A percentile compares a stretch with the other conserved stretches of the same genome.
Evolutionary conservation across 768 basidiomycete genomes (phyloP).

Genomic region (Chalciporus sphaerocephalus): DNA sequence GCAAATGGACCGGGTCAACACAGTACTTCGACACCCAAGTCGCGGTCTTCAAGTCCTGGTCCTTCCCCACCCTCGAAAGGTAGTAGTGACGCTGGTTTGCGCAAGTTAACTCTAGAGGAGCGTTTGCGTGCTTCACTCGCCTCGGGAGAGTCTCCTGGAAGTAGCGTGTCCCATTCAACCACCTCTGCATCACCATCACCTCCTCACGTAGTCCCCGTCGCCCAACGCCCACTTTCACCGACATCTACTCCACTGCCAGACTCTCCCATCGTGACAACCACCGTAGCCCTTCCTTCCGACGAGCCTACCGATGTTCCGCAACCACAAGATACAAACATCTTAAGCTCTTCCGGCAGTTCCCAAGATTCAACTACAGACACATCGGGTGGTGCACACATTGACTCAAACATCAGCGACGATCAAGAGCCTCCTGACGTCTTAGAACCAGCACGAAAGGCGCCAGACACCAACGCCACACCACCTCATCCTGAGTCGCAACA

Average conservation of each 20-base stretch:
- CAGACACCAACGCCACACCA: not conserved
- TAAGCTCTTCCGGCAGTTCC: not conserved
- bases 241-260: conserved; percentile 42
- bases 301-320: conserved; percentile 1
- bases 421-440: not conserved
- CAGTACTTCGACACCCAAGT: conserved; percentile 11
- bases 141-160: conserved; percentile 50
- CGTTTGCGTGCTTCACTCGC: conserved; percentile 64
- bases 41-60: conserved; percentile 24
- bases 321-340: not conserved
- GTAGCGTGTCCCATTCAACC: conserved; percentile 40
- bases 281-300: not conserved
- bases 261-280: conserved; percentile 26
- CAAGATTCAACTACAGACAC: not conserved
- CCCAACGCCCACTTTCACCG: conserved; percentile 39
- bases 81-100: conserved; percentile 21
- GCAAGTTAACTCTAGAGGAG: conserved; percentile 69
- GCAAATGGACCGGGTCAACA: conserved; percentile 34
- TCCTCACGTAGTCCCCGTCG: conserved; percentile 23
- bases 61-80: conserved; percentile 19
- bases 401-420: not conserved
- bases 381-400: not conserved
- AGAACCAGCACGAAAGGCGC: not conserved
- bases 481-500: not conserved
- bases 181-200: conserved; percentile 43